phyloP scores from a whole-genome alignment of 345 rosid species.

The Capsella bursapastoris region DNA sequence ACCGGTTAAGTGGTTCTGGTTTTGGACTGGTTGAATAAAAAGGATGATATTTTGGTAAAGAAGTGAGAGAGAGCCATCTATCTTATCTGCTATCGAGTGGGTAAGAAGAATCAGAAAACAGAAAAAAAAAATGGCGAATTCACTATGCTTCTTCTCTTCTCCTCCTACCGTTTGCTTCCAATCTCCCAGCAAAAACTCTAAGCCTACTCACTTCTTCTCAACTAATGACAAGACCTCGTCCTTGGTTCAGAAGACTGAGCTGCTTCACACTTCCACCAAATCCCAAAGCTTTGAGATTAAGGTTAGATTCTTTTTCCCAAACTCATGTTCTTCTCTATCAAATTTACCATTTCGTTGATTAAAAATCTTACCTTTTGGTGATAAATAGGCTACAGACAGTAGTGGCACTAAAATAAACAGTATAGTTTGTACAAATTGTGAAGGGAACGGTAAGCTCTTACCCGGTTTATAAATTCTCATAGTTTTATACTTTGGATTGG shows the following conservation, averaged over 20 bases:
- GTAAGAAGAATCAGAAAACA: slow-evolving; percentile 39
- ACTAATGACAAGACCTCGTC: slow-evolving; percentile 13
- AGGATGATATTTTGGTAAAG: slow-evolving; percentile 26
- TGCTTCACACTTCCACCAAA: slow-evolving; percentile 55
- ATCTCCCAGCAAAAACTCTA: slow-evolving; percentile 26
- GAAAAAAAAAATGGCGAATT: slow-evolving; percentile 37
- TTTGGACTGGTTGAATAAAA: not conserved
- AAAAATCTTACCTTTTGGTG: slow-evolving; percentile 19
- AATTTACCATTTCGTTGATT: not conserved
- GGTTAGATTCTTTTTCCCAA: slow-evolving; percentile 50
- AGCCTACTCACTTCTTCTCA: slow-evolving; percentile 34
- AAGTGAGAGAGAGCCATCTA: not conserved
- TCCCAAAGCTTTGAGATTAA: slow-evolving; percentile 61
- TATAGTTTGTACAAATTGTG: slow-evolving; percentile 77
- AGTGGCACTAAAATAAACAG: slow-evolving; percentile 55
- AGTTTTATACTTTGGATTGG: slow-evolving; percentile 10
- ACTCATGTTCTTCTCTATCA: not conserved
- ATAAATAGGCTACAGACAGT: slow-evolving; percentile 58
- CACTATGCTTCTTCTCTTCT: slow-evolving; percentile 41
- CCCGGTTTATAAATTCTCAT: not conserved
- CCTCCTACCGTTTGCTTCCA: slow-evolving; percentile 39
- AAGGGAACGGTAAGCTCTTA: slow-evolving; percentile 65
- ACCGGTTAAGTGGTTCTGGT: slow-evolving; percentile 28
- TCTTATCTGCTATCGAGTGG: slow-evolving; percentile 47
- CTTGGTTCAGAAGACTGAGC: slow-evolving; percentile 39